Evolutionary conservation across 345 rosid species (phyloP).

Genomic region (Populus pruinosa): DNA sequence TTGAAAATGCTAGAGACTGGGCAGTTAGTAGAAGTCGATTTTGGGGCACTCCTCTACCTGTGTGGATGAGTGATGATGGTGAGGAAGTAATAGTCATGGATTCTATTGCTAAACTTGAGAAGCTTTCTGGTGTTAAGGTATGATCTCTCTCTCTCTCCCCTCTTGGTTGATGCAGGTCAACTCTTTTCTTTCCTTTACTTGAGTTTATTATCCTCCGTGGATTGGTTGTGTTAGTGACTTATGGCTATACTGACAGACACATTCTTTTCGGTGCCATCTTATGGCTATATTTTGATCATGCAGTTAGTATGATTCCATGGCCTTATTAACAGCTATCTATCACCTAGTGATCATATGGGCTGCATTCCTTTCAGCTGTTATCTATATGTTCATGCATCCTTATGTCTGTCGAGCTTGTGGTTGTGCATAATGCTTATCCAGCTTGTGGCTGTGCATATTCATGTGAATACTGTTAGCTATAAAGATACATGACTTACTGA

Average conservation of each 20-base stretch:
- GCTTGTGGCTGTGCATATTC: neutral
- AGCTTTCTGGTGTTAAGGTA: constrained; percentile 89
- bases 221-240: neutral
- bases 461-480: neutral
- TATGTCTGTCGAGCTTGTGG: neutral
- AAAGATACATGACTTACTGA: neutral
- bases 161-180: neutral
- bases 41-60: constrained; percentile 99
- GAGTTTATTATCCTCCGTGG: neutral
- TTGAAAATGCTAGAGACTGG: constrained; percentile 99
- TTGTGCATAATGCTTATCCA: neutral
- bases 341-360: neutral
- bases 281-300: neutral
- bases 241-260: too few relatives aligned
- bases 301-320: neutral
- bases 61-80: constrained; percentile 90
- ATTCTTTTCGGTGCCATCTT: neutral
- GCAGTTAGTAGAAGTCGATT: constrained; percentile 95
- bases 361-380: neutral
- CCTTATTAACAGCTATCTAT: neutral
- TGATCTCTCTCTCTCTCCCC: neutral
- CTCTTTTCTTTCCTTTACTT: neutral
- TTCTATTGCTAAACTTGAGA: constrained; percentile 81
- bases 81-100: constrained; percentile 74
- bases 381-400: too few relatives aligned